Base-by-base conservation (phyloP, 805 yeast species). In the Monosporozyma unispora region DNA sequence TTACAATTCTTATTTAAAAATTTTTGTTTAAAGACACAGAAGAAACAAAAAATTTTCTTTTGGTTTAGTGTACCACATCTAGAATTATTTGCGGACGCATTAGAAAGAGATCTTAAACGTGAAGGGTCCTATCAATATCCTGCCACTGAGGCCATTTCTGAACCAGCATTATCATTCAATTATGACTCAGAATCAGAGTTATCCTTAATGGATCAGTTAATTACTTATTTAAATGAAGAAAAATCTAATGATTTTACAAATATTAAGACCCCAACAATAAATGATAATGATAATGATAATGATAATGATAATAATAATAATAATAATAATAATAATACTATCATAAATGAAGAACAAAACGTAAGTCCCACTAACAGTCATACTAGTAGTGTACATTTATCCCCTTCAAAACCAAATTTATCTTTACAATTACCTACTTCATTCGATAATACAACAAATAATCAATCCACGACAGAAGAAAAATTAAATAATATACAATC, bases 51-150 rank as follows among this genome's bases (percentile, higher is more conserved):
- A 62, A 97, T 91, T 41, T 91, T 91, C 64, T 88, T 84, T 66
- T 93, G 98, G 98, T 89, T 86, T 65, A 84, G 90, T 61, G 97
- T 93, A 9, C 93, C 93, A 22, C 98, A 91, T 67, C 96, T 90
- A 62, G 81, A 84, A 62, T 71, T 91, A 42, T 90, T 93, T 76
- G 81, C 88, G 2, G 98, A 93, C 67, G 97, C 97, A 0, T 69
- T 93, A 43, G 97, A 90, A 64, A 75, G 98, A 58, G 98, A 93
- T 64, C 68, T 90, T 61, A 89, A 87, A 67, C 81, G 85, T 57
- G 96, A 90, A 62, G 63, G 71, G 48, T 57, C 73, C 16, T 71
- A 72, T 45, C 87, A 81, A 42, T 70, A 70, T 6, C 77, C 93
- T 2, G 83, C 96, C 0, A 87, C 97, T 0, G 73, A 72, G 19